Conservation (phyloP, 306 rosid species). For the Cicer pinnatifidum region DNA sequence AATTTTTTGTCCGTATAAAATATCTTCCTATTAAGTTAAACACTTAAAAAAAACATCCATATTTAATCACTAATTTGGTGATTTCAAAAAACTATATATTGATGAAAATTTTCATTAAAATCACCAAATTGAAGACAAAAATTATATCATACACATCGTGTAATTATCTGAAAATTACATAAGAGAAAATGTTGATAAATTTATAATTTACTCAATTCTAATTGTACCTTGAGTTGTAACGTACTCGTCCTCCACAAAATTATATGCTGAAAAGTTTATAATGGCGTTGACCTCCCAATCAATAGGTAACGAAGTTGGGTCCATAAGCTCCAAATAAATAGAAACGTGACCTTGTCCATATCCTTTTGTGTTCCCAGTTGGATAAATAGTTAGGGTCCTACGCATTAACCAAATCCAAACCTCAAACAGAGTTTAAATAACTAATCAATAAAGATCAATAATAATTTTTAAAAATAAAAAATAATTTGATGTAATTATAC, state of each 20-base stretch:
- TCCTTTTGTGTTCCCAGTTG: conserved; percentile 44
- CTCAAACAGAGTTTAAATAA: neutral
- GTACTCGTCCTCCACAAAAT: conserved; percentile 42
- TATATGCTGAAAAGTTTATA: conserved; percentile 45
- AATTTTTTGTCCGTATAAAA: no score
- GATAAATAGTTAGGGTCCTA: conserved; percentile 46
- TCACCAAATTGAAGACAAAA: no score
- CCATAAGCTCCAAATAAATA: conserved; percentile 35
- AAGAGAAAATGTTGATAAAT: neutral
- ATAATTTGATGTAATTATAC: no score
- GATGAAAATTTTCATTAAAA: no score
- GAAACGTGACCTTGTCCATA: conserved; percentile 51
- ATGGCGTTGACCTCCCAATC: conserved; percentile 55
- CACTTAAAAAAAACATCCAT: no score
- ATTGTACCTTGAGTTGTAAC: conserved; percentile 44
- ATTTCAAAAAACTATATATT: no score
- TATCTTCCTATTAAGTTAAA: no score
- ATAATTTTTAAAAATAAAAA: no score
- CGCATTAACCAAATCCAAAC: neutral
- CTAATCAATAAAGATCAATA: no score
- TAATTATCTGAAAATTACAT: no score
- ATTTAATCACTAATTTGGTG: no score
- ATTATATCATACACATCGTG: no score
- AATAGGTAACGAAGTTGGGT: conserved; percentile 19
- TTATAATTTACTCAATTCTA: neutral